Conservation (phyloP, 345 rosid genomes). For the Xanthoceras sorbifolium region DNA sequence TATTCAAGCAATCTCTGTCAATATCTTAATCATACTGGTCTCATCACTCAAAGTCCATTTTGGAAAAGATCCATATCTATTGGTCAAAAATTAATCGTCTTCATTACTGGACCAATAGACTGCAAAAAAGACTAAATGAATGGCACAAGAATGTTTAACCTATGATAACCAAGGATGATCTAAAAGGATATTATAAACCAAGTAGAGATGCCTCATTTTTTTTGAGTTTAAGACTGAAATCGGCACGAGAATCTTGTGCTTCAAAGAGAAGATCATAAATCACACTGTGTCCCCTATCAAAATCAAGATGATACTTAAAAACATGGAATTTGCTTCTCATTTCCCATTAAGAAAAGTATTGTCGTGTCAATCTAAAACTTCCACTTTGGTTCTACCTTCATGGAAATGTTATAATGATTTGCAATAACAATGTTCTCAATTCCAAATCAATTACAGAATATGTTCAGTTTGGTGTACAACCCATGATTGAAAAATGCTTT, state of each 20-base stretch:
- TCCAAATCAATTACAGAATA: neutral
- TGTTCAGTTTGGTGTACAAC: neutral
- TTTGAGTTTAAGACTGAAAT: no score
- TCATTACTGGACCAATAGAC: neutral
- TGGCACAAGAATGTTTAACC: neutral
- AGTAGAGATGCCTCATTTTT: no score
- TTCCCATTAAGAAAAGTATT: neutral
- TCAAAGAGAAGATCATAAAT: neutral
- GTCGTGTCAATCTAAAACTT: neutral
- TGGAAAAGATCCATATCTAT: neutral
- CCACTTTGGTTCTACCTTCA: neutral
- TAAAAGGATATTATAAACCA: neutral
- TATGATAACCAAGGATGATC: neutral
- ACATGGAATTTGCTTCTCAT: neutral
- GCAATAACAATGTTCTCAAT: neutral
- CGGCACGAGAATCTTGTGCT: neutral
- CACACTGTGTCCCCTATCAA: neutral
- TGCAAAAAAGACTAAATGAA: neutral
- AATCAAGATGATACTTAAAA: neutral
- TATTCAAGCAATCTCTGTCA: neutral
- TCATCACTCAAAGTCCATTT: neutral
- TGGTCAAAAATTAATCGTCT: neutral
- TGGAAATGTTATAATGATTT: neutral
- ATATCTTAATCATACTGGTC: constrained; percentile 9
- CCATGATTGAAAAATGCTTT: neutral